Evolutionary conservation across 495 filamentous ascomycete genomes (phyloP).

Genomic region (Penicillium canariense): DNA sequence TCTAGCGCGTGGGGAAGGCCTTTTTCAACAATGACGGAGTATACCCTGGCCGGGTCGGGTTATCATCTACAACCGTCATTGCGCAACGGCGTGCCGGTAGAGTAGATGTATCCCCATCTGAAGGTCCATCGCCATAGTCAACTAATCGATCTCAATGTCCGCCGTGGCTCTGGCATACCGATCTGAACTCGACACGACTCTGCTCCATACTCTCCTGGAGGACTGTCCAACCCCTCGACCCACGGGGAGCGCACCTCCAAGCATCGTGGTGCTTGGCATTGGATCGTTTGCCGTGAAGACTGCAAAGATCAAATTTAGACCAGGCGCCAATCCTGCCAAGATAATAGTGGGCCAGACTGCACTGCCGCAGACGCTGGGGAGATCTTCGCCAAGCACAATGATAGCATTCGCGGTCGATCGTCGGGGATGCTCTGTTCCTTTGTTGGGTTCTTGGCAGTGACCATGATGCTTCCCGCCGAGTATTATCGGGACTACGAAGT

Average conservation of each 20-base stretch:
- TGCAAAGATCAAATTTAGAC: neutral
- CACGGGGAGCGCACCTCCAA: neutral
- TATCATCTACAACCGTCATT: too few species aligned
- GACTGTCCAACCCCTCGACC: neutral
- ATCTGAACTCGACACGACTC: too few species aligned
- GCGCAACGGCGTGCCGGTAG: too few species aligned
- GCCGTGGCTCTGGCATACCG: too few species aligned
- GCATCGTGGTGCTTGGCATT: neutral
- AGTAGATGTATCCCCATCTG: neutral
- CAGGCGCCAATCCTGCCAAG: slow-evolving; percentile 4
- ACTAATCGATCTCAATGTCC: too few species aligned
- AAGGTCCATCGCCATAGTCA: too few species aligned
- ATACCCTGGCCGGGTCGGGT: neutral
- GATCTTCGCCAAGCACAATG: slow-evolving; percentile 12
- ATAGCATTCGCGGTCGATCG: slow-evolving; percentile 3
- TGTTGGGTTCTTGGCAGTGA: neutral
- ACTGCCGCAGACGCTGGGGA: slow-evolving; percentile 10
- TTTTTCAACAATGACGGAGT: neutral
- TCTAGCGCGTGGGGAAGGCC: neutral
- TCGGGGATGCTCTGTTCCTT: neutral
- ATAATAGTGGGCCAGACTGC: neutral
- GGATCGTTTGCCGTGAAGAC: neutral
- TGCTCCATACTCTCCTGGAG: too few species aligned
- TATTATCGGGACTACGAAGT: too few species aligned
- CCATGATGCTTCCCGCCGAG: neutral